Evolutionary conservation across 2,329 filamentous ascomycete genomes (phyloP).

Genomic region (Colletotrichum sp.): DNA sequence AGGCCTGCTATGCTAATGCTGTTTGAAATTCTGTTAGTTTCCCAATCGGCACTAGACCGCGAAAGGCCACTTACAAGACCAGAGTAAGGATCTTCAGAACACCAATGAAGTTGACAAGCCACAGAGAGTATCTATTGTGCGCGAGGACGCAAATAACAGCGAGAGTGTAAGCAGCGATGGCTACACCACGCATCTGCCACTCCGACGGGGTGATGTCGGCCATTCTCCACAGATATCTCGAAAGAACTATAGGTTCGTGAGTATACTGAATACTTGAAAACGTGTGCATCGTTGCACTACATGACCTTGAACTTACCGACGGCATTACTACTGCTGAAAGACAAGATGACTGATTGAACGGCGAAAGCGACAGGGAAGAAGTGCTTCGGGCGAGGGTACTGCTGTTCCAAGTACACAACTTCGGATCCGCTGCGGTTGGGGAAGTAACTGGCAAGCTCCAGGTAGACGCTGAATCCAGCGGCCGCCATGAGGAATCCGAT

Average conservation of each 20-base stretch:
- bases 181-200: slow-evolving; percentile 74
- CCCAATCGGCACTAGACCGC: background rate
- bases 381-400: slow-evolving; percentile 67
- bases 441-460: slow-evolving; percentile 70
- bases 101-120: slow-evolving; percentile 61
- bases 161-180: slow-evolving; percentile 66
- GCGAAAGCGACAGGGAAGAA: slow-evolving; percentile 71
- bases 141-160: slow-evolving; percentile 58
- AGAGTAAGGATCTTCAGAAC: slow-evolving; percentile 65
- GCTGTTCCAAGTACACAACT: slow-evolving; percentile 73
- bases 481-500: slow-evolving; percentile 65
- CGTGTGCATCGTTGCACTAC: background rate
- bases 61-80: slow-evolving; percentile 46
- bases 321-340: slow-evolving; percentile 70
- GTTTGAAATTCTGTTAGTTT: background rate
- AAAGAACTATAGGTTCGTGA: slow-evolving; percentile 49
- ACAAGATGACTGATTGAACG: slow-evolving; percentile 66
- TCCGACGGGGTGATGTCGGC: slow-evolving; percentile 51
- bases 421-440: slow-evolving; percentile 70
- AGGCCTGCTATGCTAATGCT: slow-evolving; percentile 62
- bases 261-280: background rate
- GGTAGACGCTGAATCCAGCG: slow-evolving; percentile 62
- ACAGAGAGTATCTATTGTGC: slow-evolving; percentile 63
- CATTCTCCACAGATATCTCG: slow-evolving; percentile 67
- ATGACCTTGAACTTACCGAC: slow-evolving; percentile 42